Evolutionary conservation across 176 grass and related monocot species (phyloP).

Genomic region (Thalia dealbata): DNA sequence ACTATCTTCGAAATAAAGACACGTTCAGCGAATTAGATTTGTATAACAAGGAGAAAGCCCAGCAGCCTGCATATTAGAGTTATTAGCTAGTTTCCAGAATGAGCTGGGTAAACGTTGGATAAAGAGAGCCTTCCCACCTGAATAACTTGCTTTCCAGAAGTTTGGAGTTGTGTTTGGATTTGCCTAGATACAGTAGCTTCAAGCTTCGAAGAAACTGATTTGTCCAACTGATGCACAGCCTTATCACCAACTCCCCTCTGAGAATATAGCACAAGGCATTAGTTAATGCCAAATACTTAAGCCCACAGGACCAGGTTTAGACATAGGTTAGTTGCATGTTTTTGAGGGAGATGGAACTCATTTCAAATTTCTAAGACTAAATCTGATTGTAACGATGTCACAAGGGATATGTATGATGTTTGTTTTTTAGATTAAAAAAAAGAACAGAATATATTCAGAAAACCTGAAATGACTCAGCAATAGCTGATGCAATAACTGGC

Average conservation of each 20-base stretch:
- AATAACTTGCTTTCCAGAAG: slow-evolving; percentile 62
- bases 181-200: slow-evolving; percentile 68
- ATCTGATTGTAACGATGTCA: neutral
- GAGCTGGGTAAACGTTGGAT: neutral
- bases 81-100: neutral
- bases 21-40: neutral
- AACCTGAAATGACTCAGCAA: slow-evolving; percentile 87
- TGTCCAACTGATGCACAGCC: slow-evolving; percentile 78
- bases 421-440: neutral
- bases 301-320: neutral
- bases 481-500: slow-evolving; percentile 62
- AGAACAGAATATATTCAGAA: neutral
- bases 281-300: neutral
- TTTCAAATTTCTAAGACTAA: neutral
- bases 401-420: neutral
- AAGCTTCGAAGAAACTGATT: slow-evolving; percentile 61
- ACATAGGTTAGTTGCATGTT: neutral
- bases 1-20: neutral
- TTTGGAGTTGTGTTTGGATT: slow-evolving; percentile 78
- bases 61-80: neutral
- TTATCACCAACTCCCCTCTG: slow-evolving; percentile 83
- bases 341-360: neutral
- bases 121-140: slow-evolving; percentile 38
- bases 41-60: neutral
- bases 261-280: neutral